These are phyloP conservation scores for Metschnikowia corniflorae DNA, from an alignment of 805 yeast genomes.

Conservation along the genomic window DNA sequence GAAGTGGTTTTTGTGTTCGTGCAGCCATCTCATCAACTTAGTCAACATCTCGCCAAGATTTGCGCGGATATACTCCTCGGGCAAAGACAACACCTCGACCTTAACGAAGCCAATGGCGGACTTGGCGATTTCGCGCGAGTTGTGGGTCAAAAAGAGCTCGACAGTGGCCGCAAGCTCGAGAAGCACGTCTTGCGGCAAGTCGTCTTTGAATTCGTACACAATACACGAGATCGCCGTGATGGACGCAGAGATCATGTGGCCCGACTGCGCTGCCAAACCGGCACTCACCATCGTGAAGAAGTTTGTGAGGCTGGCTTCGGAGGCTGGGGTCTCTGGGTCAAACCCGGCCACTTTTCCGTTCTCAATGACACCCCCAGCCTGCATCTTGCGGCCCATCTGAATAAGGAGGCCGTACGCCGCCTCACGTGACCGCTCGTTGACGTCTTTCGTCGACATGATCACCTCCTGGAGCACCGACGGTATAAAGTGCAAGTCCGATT, in stretches of 20 bases:
- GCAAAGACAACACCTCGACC: conserved; percentile 78
- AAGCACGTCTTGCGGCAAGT: conserved; percentile 55
- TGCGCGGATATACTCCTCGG: conserved; percentile 67
- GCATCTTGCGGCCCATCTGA: conserved; percentile 77
- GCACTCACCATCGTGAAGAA: conserved; percentile 92
- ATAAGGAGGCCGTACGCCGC: conserved; percentile 72
- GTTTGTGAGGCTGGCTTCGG: conserved; percentile 70
- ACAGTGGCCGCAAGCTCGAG: conserved; percentile 81
- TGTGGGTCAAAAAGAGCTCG: conserved; percentile 84
- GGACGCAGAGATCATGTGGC: conserved; percentile 93
- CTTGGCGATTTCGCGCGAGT: conserved; percentile 89
- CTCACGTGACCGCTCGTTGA: conserved; percentile 87
- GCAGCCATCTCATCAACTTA: conserved; percentile 86
- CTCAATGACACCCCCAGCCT: conserved; percentile 60
- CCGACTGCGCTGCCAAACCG: conserved; percentile 90
- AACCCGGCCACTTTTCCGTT: conserved; percentile 66
- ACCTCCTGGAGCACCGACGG: conserved; percentile 84
- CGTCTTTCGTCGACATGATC: conserved; percentile 85
- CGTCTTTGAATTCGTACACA: conserved; percentile 77
- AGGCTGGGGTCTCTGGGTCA: conserved; percentile 57
- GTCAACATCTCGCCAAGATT: conserved; percentile 63
- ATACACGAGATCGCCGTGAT: conserved; percentile 86
- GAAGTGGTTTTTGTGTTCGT: conserved; percentile 94
- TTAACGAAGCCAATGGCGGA: conserved; percentile 93
- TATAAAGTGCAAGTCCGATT: conserved; percentile 64